Conservation (phyloP, 2,329 filamentous ascomycete species). For the Alternaria hordeiaustralica region DNA sequence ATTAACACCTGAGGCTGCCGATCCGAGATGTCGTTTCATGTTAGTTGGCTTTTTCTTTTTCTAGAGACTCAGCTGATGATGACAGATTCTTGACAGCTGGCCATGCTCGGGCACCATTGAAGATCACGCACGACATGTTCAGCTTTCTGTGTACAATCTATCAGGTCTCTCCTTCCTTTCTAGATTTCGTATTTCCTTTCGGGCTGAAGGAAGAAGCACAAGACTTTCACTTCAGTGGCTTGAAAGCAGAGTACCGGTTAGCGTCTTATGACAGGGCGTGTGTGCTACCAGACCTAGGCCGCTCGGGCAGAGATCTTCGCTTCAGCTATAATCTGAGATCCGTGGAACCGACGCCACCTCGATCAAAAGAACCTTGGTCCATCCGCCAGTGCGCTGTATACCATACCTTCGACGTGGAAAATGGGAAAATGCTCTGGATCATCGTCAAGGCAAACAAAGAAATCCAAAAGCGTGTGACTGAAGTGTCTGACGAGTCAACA, state of each 20-base stretch:
- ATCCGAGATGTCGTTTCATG: constrained; percentile 26
- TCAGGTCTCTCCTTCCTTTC: constrained; percentile 45
- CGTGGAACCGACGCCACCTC: constrained; percentile 32
- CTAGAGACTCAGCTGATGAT: background rate
- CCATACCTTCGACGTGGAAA: constrained; percentile 50
- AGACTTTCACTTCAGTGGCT: constrained; percentile 50
- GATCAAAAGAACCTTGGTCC: constrained; percentile 40
- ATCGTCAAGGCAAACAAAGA: constrained; percentile 47
- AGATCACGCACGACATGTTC: constrained; percentile 25
- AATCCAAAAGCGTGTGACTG: constrained; percentile 39
- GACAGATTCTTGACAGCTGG: constrained; percentile 25
- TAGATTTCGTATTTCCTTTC: constrained; percentile 51
- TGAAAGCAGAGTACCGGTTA: constrained; percentile 39
- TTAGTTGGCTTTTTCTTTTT: background rate
- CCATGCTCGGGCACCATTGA: constrained; percentile 21
- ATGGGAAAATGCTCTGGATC: constrained; percentile 45
- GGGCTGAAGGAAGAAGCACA: constrained; percentile 36
- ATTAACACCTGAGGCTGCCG: background rate
- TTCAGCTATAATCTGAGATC: constrained; percentile 53
- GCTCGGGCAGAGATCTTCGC: constrained; percentile 47
- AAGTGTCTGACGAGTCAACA: constrained; percentile 6
- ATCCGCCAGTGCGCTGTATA: constrained; percentile 48
- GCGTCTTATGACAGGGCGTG: background rate
- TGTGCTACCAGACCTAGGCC: constrained; percentile 35
- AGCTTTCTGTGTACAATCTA: constrained; percentile 31